Evolutionary conservation across 306 rosid genomes (phyloP).

Genomic region (Rubus idaeus): DNA sequence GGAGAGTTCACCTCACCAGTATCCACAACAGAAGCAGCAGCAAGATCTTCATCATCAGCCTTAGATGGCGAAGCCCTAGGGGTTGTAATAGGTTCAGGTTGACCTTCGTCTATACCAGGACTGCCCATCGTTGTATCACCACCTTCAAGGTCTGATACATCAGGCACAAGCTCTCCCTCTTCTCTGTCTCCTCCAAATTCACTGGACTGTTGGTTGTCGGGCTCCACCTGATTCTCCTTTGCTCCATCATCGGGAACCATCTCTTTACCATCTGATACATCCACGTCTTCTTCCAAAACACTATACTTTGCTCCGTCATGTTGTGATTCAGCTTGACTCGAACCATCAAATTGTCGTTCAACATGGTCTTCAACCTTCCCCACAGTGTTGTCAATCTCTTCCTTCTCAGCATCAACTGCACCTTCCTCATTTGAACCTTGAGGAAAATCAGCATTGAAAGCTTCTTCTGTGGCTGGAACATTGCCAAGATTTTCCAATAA

Average conservation of each 20-base stretch:
- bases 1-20: conserved; percentile 62
- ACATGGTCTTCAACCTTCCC: conserved; percentile 58
- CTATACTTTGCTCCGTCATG: conserved; percentile 34
- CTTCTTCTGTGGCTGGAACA: conserved; percentile 52
- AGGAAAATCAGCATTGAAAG: conserved; percentile 54
- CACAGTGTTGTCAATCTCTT: conserved; percentile 47
- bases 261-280: conserved; percentile 49
- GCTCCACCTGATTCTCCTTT: conserved; percentile 58
- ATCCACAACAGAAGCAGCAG: conserved; percentile 34
- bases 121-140: conserved; percentile 39
- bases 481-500: conserved; percentile 46
- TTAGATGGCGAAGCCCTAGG: conserved; percentile 63
- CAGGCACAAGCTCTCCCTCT: conserved; percentile 85
- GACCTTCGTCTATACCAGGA: conserved; percentile 62
- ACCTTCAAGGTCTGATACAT: conserved; percentile 58
- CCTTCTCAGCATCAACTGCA: conserved; percentile 51
- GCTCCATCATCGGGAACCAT: conserved; percentile 52
- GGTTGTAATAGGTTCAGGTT: conserved; percentile 49
- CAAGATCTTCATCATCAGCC: conserved; percentile 59
- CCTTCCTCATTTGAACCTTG: conserved; percentile 64
- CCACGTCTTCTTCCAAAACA: conserved; percentile 52
- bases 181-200: conserved; percentile 63
- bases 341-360: conserved; percentile 46
- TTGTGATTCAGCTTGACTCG: conserved; percentile 52
- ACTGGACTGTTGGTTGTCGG: conserved; percentile 52